Percentiles rank a stretch among this genome's conserved stretches.
Evolutionary conservation across 2,329 filamentous ascomycete genomes (phyloP).

Genomic region (Aureobasidium sp.): DNA sequence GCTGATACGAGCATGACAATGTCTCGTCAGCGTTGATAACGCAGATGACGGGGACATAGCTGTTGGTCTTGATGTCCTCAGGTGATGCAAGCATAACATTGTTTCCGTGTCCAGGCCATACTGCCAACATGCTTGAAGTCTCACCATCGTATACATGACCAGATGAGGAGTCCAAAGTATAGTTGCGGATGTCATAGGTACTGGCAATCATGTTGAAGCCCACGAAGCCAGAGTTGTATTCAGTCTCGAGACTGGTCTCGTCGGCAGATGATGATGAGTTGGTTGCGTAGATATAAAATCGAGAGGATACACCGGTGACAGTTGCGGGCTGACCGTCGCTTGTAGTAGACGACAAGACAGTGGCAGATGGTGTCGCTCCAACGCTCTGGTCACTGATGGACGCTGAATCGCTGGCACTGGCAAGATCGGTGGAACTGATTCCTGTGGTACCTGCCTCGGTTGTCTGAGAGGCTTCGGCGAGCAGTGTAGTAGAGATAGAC

Average conservation of each 20-base stretch:
- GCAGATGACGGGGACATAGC: slow-evolving; percentile 3
- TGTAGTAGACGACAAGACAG: background rate
- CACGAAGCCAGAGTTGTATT: background rate
- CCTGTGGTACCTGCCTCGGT: background rate
- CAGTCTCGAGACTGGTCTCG: slow-evolving; percentile 10
- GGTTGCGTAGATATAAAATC: slow-evolving; percentile 14
- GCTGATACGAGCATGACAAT: slow-evolving; percentile 13
- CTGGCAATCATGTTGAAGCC: slow-evolving; percentile 13
- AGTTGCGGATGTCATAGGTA: slow-evolving; percentile 4
- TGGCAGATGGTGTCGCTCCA: background rate
- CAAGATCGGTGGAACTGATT: background rate
- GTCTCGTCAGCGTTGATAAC: background rate
- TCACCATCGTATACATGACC: slow-evolving; percentile 14
- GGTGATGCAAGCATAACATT: slow-evolving; percentile 6
- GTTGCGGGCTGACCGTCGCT: background rate
- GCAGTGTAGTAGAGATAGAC: background rate
- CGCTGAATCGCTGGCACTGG: background rate
- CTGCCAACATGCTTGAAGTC: slow-evolving; percentile 1
- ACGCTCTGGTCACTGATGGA: background rate
- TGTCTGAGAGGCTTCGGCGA: background rate
- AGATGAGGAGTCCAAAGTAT: slow-evolving; percentile 9
- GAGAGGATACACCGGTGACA: background rate
- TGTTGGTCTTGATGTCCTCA: background rate
- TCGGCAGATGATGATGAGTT: slow-evolving; percentile 18
- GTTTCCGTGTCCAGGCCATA: slow-evolving; percentile 10